A percentile compares a stretch with the other conserved stretches of the same genome.
Conservation (phyloP, 2,329 filamentous ascomycete species). For the Fusarium verticillioides region DNA sequence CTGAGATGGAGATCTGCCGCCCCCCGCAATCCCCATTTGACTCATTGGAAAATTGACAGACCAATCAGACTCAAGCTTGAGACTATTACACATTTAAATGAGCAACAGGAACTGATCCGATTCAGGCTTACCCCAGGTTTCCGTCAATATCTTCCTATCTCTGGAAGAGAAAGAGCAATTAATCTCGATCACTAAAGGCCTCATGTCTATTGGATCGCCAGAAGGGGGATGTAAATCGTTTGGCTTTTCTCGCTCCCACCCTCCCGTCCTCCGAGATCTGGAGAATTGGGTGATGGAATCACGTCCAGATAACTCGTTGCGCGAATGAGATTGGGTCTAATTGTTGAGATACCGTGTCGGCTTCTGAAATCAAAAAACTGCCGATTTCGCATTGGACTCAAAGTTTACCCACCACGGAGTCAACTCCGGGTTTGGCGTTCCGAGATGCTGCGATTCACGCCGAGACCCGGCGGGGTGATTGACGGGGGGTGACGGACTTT, state of each 20-base stretch:
- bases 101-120: slow-evolving; percentile 37
- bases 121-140: slow-evolving; percentile 42
- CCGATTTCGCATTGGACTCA: slow-evolving; percentile 32
- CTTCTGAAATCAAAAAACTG: slow-evolving; percentile 36
- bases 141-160: slow-evolving; percentile 41
- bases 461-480: slow-evolving; percentile 32
- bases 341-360: slow-evolving; percentile 24
- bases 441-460: slow-evolving; percentile 26
- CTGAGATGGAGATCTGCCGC: slow-evolving; percentile 41
- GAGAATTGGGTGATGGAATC: slow-evolving; percentile 41
- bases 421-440: slow-evolving; percentile 18
- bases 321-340: slow-evolving; percentile 37
- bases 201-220: slow-evolving; percentile 37
- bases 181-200: slow-evolving; percentile 43
- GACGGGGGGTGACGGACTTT: slow-evolving; percentile 29
- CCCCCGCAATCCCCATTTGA: slow-evolving; percentile 40
- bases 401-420: slow-evolving; percentile 12
- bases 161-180: slow-evolving; percentile 23
- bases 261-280: slow-evolving; percentile 25
- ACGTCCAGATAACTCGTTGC: slow-evolving; percentile 32
- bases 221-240: slow-evolving; percentile 25
- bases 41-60: slow-evolving; percentile 3
- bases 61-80: slow-evolving; percentile 26
- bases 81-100: slow-evolving; percentile 39
- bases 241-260: slow-evolving; percentile 16